Base-by-base conservation (phyloP, 768 basidiomycete species). In the Clathrus columnatus region DNA sequence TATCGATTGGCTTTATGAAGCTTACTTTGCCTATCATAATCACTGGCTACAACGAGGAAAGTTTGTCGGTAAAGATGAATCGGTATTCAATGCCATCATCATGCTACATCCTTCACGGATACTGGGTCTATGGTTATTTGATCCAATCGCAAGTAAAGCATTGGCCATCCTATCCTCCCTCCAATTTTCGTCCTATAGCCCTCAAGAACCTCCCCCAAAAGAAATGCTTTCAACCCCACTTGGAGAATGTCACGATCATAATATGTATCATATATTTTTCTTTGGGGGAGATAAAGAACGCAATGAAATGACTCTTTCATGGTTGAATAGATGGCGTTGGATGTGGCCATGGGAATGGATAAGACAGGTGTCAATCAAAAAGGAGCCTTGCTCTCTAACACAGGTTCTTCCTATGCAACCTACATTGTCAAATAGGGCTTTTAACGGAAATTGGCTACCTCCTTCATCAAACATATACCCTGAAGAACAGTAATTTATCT, bases 1-100 rank as follows among this genome's bases (percentile, higher is more conserved):
- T 0, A 64, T 81, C 26, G 59, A 68, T 4, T 80, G 78, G 79
- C 81, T 70, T 66, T 62, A 70, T 0, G 54, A 64, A 14, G 64
- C 66, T 1, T 83, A 72, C 62, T 82, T 79, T 61, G 66, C 70
- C 0, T 77, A 77, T 57, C 81, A 81, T 63, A 69, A 80, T 62
- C 56, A 72, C 57, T 81, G 80, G 65, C 72, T 80, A 36, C 61
- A 65, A 5, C 66, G 65, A n/a, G 68, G 68, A n/a, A 59, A 69
- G 7, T 82, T 82, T 60, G 76, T 80, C 17, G 79, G 80, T 7
- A 80, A 80, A 61, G 81, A 82, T 64, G 77, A 82, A 62, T 75
- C 75, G 0, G 57, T 83, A 29, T 75, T 81, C 62, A 81, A 77
- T 59, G 64, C 73, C 1, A 62, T 78, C 49, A 61, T 77, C 55